Conservation (phyloP, 176 grass and related monocot species). For the Triticum turgidum region DNA sequence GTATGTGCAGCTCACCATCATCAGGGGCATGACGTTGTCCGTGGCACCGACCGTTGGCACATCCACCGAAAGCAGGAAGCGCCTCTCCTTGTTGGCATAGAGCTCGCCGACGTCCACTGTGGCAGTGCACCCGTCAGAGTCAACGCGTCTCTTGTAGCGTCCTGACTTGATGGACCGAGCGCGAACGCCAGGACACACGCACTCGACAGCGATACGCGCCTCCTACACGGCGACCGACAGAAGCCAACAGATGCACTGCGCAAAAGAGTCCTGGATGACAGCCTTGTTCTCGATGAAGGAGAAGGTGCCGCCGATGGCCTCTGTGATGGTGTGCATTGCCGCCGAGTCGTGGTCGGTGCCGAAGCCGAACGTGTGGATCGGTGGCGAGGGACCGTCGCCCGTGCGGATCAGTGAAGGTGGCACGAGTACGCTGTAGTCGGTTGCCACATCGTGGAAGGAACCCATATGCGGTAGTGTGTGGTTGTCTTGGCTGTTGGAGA, state of each 20-base stretch:
- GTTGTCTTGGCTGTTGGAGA: background rate
- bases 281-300: slow-evolving; percentile 10
- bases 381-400: background rate
- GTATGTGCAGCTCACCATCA: background rate
- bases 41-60: background rate
- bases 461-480: background rate
- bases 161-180: background rate
- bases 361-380: background rate
- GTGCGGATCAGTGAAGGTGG: background rate
- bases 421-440: background rate
- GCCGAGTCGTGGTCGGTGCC: background rate
- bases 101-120: background rate
- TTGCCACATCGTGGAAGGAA: background rate
- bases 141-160: background rate
- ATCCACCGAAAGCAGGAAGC: background rate
- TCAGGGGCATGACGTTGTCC: background rate
- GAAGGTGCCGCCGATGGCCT: background rate
- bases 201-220: background rate
- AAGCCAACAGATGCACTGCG: background rate
- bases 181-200: background rate
- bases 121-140: background rate
- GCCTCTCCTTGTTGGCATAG: background rate
- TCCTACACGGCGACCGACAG: background rate
- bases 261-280: background rate
- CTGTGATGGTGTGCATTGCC: background rate